Base-by-base conservation (phyloP, 352 stramenopile genomes). In the Pythium chondricola region DNA sequence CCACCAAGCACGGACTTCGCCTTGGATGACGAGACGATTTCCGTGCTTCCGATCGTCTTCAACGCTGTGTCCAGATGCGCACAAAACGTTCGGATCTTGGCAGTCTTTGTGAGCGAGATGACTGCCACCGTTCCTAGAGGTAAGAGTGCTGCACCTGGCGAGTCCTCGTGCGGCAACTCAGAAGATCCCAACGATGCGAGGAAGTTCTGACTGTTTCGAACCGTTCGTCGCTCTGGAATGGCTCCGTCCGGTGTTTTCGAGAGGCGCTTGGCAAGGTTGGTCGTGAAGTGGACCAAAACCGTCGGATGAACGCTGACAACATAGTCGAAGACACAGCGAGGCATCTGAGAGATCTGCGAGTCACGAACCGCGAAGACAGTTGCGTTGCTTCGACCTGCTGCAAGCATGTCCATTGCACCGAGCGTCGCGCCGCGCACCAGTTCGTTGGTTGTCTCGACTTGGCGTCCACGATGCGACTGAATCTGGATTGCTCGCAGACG, bases 301-400 rank as follows among this genome's bases (percentile, higher is more conserved):
- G 61, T 76, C 18, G 83, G 80, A 26, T 79, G 53, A 10, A 71
- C 64, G 39, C 63, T 84, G 40, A 94, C 73, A 16, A 94, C 65
- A 46, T 83, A 94, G 53, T 94, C 83, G 33, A 94, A 92, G 20
- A 94, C 80, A 44, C 82, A 84, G 8, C 81, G 69, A 2, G 83
- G 83, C 83, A 94, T 94, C 41, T 89, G 71, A n/a, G 80, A 83
- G 38, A 94, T 89, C 44, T 92, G 78, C 0, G 78, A 94, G 49
- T 94, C 83, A 25, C 83, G 83, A 42, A 91, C 82, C 4, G 83
- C 80, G 64, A 91, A 92, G 24, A 94, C 83, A 0, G 80, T 88
- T 10, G 80, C 88, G 35, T 88, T 85, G 44, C 77, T 88, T 17
- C 71, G 61, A 14, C 72, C 71, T 17, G 76, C 68, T 3, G 78